Evolutionary conservation across 2,329 filamentous ascomycete species (phyloP).

Genomic region (Apiospora marii): DNA sequence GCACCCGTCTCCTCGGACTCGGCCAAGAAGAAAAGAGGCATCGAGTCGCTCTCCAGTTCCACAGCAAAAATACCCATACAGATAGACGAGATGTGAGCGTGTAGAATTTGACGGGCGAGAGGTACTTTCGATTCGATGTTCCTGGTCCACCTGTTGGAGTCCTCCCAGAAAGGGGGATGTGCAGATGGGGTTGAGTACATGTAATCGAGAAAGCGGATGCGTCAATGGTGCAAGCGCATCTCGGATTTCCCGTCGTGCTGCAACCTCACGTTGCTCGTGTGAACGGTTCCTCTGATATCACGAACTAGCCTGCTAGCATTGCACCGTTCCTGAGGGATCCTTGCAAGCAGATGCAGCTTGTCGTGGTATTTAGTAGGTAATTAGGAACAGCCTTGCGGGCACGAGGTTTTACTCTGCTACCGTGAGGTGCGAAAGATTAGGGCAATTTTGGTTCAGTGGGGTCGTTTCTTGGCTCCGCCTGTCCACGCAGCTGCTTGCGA

Average conservation of each 20-base stretch:
- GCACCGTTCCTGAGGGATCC: conserved; percentile 6
- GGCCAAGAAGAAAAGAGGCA: not conserved
- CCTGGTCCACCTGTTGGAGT: not conserved
- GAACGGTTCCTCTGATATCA: conserved; percentile 17
- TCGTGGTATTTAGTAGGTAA: not conserved
- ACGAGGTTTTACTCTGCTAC: conserved; percentile 9
- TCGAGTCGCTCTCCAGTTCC: not conserved
- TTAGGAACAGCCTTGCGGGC: conserved; percentile 11
- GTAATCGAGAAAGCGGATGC: not conserved
- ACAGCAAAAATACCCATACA: not conserved
- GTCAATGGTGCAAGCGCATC: conserved; percentile 2
- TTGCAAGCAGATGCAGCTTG: not conserved
- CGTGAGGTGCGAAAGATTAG: conserved; percentile 18
- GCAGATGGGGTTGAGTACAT: not conserved
- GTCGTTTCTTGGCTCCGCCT: conserved; percentile 8
- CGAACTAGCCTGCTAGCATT: conserved; percentile 6
- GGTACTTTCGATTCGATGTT: not conserved
- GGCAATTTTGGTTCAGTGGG: conserved; percentile 19
- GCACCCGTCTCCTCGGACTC: conserved; percentile 6
- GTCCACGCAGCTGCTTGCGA: conserved; percentile 1
- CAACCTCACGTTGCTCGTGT: not conserved
- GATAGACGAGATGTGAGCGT: not conserved
- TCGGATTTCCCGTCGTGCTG: conserved; percentile 10
- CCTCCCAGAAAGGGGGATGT: conserved; percentile 4
- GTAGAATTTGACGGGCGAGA: not conserved